These are phyloP conservation scores for Eleusine coracana DNA, from an alignment of 176 grass and related monocot species.

Conservation along the genomic window DNA sequence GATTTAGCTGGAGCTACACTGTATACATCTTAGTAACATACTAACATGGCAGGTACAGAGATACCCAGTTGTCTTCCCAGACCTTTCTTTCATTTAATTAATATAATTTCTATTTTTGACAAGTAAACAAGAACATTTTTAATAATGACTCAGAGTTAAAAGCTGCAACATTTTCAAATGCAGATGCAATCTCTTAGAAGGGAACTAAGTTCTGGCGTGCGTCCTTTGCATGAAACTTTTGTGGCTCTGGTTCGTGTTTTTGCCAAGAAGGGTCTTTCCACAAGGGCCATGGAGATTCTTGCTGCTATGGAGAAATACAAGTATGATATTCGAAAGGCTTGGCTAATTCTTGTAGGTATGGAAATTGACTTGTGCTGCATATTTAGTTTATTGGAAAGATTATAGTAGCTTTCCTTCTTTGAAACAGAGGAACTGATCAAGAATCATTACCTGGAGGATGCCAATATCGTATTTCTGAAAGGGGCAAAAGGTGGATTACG, in stretches of 20 bases:
- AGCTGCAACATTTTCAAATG: conserved; percentile 33
- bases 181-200: conserved; percentile 98
- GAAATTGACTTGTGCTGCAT: conserved; percentile 24
- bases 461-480: conserved; percentile 95
- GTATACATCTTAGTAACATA: conserved; percentile 11
- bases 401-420: conserved; percentile 41
- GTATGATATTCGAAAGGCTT: conserved; percentile 88
- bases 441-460: conserved; percentile 75
- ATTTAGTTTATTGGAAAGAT: conserved; percentile 34
- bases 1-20: conserved; percentile 1
- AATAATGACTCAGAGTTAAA: conserved; percentile 6
- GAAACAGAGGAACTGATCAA: conserved; percentile 83
- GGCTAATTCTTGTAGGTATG: conserved; percentile 95
- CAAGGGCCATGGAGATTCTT: conserved; percentile 96
- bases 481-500: conserved; percentile 81
- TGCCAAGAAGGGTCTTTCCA: conserved; percentile 83
- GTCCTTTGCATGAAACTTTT: conserved; percentile 91
- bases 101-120: neutral
- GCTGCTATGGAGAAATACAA: conserved; percentile 96
- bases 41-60: neutral
- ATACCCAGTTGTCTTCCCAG: conserved; percentile 8
- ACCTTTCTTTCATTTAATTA: conserved; percentile 21
- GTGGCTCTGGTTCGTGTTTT: conserved; percentile 89
- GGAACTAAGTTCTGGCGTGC: conserved; percentile 80
- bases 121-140: conserved; percentile 1